phyloP scores from a whole-genome alignment of 192 early-diverging fungal genomes.

The Physocladia obscura region DNA sequence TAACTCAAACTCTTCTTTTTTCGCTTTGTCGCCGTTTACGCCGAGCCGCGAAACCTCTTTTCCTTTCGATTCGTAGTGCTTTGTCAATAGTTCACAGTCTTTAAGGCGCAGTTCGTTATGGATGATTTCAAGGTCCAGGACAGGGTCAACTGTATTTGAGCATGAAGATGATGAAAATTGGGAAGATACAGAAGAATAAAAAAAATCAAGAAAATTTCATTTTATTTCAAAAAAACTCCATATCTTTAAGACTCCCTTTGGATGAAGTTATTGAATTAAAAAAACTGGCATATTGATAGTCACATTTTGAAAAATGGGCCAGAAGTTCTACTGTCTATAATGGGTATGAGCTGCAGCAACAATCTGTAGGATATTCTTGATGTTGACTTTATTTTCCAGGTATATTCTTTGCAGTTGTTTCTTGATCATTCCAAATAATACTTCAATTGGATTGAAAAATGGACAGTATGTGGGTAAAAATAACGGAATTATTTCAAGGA shows the following conservation, averaged over 20 bases:
- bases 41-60: slow-evolving; percentile 73
- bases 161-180: neutral
- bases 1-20: slow-evolving; percentile 81
- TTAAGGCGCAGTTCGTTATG: slow-evolving; percentile 92
- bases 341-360: no score
- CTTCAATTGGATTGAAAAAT: slow-evolving; percentile 3
- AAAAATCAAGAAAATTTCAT: neutral
- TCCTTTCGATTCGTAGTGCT: slow-evolving; percentile 67
- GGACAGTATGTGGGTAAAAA: slow-evolving; percentile 33
- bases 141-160: slow-evolving; percentile 73
- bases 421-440: no score
- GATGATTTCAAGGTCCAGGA: slow-evolving; percentile 92
- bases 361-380: no score
- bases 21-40: slow-evolving; percentile 80
- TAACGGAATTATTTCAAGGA: slow-evolving; percentile 7
- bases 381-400: neutral
- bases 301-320: no score
- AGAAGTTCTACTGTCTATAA: no score
- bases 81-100: slow-evolving; percentile 74
- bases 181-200: neutral
- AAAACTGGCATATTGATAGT: no score
- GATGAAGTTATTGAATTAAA: no score
- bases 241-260: no score
- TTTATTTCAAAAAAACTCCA: no score
- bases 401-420: neutral